Conservation (phyloP, 2,329 filamentous ascomycete genomes). For the Ophiosphaerella narmari region DNA sequence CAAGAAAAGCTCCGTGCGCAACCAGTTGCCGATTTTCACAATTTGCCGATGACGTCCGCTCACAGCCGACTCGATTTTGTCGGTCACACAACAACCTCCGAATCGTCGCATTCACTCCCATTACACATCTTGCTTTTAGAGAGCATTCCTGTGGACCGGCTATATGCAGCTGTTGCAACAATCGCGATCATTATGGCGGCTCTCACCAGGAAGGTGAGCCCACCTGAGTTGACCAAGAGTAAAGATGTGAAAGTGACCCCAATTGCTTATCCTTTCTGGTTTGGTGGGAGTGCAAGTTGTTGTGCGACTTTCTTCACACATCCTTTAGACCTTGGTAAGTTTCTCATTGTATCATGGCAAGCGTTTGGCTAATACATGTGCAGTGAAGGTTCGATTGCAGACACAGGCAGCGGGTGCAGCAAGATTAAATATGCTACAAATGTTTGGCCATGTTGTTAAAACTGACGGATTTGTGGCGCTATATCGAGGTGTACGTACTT, state of each 20-base stretch:
- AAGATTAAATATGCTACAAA: slow-evolving; percentile 77
- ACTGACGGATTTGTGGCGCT: slow-evolving; percentile 78
- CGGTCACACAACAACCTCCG: slow-evolving; percentile 32
- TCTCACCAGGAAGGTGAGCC: slow-evolving; percentile 42
- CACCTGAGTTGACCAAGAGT: slow-evolving; percentile 45
- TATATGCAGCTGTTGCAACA: slow-evolving; percentile 18
- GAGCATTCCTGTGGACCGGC: slow-evolving; percentile 8
- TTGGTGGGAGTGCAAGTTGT: slow-evolving; percentile 91
- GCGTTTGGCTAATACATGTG: slow-evolving; percentile 34
- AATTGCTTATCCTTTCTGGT: slow-evolving; percentile 70
- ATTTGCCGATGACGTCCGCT: slow-evolving; percentile 33
- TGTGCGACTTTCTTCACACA: slow-evolving; percentile 91
- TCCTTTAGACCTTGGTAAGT: slow-evolving; percentile 85
- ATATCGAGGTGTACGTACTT: slow-evolving; percentile 72
- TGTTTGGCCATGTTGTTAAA: slow-evolving; percentile 79
- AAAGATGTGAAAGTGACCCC: slow-evolving; percentile 48
- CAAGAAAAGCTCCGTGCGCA: slow-evolving; percentile 27
- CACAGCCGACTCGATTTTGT: slow-evolving; percentile 11
- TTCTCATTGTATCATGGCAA: neutral
- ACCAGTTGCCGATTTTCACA: slow-evolving; percentile 19
- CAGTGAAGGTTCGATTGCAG: slow-evolving; percentile 78
- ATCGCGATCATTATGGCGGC: slow-evolving; percentile 43
- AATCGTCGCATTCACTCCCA: slow-evolving; percentile 6
- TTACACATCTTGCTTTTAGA: slow-evolving; percentile 13
- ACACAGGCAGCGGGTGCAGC: slow-evolving; percentile 73